Conservation (phyloP, 345 rosid genomes). For the Geranium brycei region DNA sequence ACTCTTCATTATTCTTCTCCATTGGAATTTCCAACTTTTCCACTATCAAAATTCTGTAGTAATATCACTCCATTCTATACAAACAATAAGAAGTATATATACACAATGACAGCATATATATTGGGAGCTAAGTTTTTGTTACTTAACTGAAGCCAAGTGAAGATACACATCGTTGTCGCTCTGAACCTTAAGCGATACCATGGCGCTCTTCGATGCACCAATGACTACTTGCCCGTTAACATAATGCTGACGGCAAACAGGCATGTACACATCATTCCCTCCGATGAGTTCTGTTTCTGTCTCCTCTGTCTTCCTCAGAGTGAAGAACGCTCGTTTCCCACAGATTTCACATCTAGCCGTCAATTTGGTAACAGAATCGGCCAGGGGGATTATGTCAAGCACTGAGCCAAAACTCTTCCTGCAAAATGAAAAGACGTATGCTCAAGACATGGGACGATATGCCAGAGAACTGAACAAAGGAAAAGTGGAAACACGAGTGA, state of each 20-base stretch:
- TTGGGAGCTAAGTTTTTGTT: too few relatives aligned
- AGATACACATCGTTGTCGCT: neutral
- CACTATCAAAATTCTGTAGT: too few relatives aligned
- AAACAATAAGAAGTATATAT: too few relatives aligned
- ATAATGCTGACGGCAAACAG: slow-evolving; percentile 76
- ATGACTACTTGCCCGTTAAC: slow-evolving; percentile 32
- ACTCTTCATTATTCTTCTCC: too few relatives aligned
- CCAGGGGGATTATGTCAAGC: slow-evolving; percentile 69
- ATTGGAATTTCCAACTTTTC: too few relatives aligned
- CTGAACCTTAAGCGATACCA: slow-evolving; percentile 12
- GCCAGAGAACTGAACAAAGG: too few relatives aligned
- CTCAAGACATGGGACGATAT: too few relatives aligned
- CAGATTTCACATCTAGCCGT: slow-evolving; percentile 78
- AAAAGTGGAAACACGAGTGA: neutral
- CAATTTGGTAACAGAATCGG: slow-evolving; percentile 65
- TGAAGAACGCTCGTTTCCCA: slow-evolving; percentile 65
- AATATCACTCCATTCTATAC: too few relatives aligned
- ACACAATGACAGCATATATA: too few relatives aligned
- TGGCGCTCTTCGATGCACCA: slow-evolving; percentile 22
- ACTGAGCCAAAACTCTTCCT: slow-evolving; percentile 85
- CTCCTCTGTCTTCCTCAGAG: slow-evolving; percentile 54
- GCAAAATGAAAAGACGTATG: slow-evolving; percentile 6
- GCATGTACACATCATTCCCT: slow-evolving; percentile 80
- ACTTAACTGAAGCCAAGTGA: neutral
- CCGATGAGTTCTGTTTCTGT: slow-evolving; percentile 59